Conservation (phyloP, 371 early-diverging fungal species). For the Mucor circinelloides region DNA sequence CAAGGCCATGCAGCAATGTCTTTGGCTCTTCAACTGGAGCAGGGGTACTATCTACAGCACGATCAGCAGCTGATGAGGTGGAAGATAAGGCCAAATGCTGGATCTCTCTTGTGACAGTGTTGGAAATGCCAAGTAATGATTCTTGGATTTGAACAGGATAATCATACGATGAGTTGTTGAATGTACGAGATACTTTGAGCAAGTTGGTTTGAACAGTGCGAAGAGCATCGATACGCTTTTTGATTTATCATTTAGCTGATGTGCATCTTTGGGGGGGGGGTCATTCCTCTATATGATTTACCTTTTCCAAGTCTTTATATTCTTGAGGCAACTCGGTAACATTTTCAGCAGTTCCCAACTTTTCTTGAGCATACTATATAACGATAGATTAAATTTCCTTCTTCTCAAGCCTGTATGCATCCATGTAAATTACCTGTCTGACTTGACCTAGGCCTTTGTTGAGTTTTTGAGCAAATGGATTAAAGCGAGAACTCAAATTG, state of each 20-base stretch:
- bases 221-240: conserved; percentile 64
- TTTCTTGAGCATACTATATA: conserved; percentile 81
- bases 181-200: conserved; percentile 71
- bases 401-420: background rate
- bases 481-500: conserved; percentile 63
- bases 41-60: conserved; percentile 19
- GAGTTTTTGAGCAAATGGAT: conserved; percentile 75
- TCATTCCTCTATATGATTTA: conserved; percentile 27
- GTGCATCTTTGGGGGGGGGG: background rate
- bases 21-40: conserved; percentile 43
- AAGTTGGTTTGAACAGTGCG: conserved; percentile 67
- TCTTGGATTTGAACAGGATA: conserved; percentile 78
- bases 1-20: conserved; percentile 73
- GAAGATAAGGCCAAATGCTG: conserved; percentile 60
- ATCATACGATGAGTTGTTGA: conserved; percentile 69
- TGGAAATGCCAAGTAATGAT: conserved; percentile 65
- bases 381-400: background rate
- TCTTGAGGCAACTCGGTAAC: conserved; percentile 90
- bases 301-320: conserved; percentile 80
- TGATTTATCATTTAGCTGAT: background rate
- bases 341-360: conserved; percentile 75
- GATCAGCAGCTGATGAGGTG: conserved; percentile 53
- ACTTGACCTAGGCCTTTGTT: conserved; percentile 77
- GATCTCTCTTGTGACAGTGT: conserved; percentile 62
- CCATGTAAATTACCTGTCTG: conserved; percentile 62